Conservation (phyloP, 495 filamentous ascomycete genomes). For the Talaromyces ruber region DNA sequence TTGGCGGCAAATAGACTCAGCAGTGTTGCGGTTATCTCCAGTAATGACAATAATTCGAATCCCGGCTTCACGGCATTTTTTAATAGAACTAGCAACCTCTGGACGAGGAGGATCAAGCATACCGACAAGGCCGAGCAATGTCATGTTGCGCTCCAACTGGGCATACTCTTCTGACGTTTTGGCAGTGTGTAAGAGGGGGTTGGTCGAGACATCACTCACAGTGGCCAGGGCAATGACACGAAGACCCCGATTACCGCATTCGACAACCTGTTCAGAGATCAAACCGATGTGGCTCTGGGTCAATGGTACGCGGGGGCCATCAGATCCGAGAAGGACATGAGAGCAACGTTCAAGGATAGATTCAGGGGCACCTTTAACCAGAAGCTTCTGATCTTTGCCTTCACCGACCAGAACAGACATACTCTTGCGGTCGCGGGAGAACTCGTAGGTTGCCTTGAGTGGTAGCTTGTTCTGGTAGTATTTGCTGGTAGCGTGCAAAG, state of each 20-base stretch:
- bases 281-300: conserved; percentile 55
- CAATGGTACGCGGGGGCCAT: conserved; percentile 67
- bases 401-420: conserved; percentile 91
- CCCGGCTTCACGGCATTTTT: conserved; percentile 82
- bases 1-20: conserved; percentile 93
- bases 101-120: conserved; percentile 97
- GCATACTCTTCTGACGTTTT: conserved; percentile 77
- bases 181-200: conserved; percentile 62
- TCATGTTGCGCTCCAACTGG: conserved; percentile 86
- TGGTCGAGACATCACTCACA: conserved; percentile 60
- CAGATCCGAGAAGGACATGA: conserved; percentile 60
- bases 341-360: conserved; percentile 88
- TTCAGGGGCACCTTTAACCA: conserved; percentile 97
- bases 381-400: conserved; percentile 60
- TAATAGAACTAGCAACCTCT: conserved; percentile 82
- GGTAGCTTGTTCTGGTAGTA: conserved; percentile 73
- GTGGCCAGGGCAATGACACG: conserved; percentile 91
- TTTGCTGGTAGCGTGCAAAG: conserved; percentile 69
- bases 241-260: conserved; percentile 86
- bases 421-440: conserved; percentile 96
- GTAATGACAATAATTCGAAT: conserved; percentile 98
- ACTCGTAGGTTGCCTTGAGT: conserved; percentile 85
- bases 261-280: conserved; percentile 67
- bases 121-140: conserved; percentile 82
- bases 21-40: conserved; percentile 94